phyloP scores from a whole-genome alignment of 2,329 filamentous ascomycete genomes.

The Penicillium digitatum region DNA sequence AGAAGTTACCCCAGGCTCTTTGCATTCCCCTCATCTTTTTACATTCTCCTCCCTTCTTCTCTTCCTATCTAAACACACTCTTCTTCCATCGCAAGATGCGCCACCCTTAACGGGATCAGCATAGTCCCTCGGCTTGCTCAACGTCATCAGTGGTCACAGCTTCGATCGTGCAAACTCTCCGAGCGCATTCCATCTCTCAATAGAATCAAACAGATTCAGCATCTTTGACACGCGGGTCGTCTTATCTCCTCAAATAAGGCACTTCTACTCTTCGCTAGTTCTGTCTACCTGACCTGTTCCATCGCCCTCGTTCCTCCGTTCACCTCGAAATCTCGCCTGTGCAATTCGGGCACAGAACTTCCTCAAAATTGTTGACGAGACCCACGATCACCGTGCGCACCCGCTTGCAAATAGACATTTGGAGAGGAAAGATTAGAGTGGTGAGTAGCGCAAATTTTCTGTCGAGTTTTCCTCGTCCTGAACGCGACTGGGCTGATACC shows the following conservation, averaged over 20 bases:
- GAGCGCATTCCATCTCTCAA: slow-evolving; percentile 15
- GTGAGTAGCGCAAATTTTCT: slow-evolving; percentile 25
- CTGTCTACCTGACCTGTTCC: not conserved
- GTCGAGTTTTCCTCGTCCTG: not conserved
- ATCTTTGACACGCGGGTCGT: not conserved
- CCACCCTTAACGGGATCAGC: slow-evolving; percentile 28
- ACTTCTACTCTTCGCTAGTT: not conserved
- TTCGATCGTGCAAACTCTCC: slow-evolving; percentile 5
- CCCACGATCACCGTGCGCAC: slow-evolving; percentile 23
- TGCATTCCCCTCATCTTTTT: slow-evolving; percentile 12
- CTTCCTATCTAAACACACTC: slow-evolving; percentile 10
- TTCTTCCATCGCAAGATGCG: slow-evolving; percentile 15
- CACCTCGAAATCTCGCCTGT: not conserved
- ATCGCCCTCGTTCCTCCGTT: not conserved
- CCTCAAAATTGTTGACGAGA: slow-evolving; percentile 20
- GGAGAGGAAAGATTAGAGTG: slow-evolving; percentile 27
- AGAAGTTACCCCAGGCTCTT: slow-evolving; percentile 13
- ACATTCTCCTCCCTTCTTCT: slow-evolving; percentile 4
- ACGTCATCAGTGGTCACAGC: slow-evolving; percentile 33
- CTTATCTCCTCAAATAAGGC: not conserved
- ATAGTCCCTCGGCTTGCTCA: slow-evolving; percentile 17
- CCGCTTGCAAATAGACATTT: slow-evolving; percentile 26
- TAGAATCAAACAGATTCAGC: not conserved
- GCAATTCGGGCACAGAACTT: not conserved
- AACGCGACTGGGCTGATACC: slow-evolving; percentile 5